Percentiles rank a stretch among this genome's conserved stretches.
phyloP scores from a whole-genome alignment of 2,329 filamentous ascomycete species.

The Phoma sp. region DNA sequence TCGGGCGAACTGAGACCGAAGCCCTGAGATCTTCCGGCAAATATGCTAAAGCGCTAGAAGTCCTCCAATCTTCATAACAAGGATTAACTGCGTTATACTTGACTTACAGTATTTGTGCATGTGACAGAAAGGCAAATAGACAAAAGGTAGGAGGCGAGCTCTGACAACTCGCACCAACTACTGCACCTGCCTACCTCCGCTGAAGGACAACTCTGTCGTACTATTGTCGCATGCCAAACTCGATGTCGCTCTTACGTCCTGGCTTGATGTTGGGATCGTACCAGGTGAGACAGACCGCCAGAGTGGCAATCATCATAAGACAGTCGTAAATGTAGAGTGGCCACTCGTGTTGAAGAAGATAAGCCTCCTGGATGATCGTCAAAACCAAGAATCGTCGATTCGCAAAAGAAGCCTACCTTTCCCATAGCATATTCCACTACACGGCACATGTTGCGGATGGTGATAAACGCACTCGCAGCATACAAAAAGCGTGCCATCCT shows the following conservation, averaged over 20 bases:
- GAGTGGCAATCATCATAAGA: constrained; percentile 33
- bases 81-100: no score
- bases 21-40: background rate
- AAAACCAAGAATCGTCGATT: background rate
- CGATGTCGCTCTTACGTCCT: constrained; percentile 24
- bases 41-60: no score
- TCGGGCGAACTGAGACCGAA: constrained; percentile 14
- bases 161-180: no score
- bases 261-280: constrained; percentile 37
- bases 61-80: no score
- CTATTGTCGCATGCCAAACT: constrained; percentile 25
- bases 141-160: no score
- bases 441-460: constrained; percentile 55
- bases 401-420: constrained; percentile 19
- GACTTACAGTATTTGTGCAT: no score
- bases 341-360: constrained; percentile 35
- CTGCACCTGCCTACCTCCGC: background rate
- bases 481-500: constrained; percentile 47
- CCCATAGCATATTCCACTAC: constrained; percentile 54
- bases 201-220: constrained; percentile 1
- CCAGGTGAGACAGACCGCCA: constrained; percentile 32
- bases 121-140: no score
- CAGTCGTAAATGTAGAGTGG: constrained; percentile 38
- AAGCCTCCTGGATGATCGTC: constrained; percentile 26
- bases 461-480: constrained; percentile 50